Percentiles rank a stretch among this genome's conserved stretches.
Conservation (phyloP, 345 rosid genomes). For the Pseudoturritis turrita region DNA sequence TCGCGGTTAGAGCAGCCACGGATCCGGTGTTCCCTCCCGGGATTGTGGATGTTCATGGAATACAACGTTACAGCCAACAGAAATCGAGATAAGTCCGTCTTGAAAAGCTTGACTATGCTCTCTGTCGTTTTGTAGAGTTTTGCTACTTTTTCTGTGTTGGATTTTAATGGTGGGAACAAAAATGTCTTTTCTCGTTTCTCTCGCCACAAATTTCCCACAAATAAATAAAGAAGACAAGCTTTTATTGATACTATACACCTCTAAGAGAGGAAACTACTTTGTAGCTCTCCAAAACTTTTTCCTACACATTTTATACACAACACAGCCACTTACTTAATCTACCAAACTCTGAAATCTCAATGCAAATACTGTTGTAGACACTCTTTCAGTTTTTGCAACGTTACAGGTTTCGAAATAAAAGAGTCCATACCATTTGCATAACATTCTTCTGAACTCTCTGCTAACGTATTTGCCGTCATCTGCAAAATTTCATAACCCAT, state of each 20-base stretch:
- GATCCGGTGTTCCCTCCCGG: slow-evolving; percentile 74
- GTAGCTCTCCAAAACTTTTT: slow-evolving; percentile 54
- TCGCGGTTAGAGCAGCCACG: slow-evolving; percentile 45
- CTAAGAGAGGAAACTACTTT: slow-evolving; percentile 25
- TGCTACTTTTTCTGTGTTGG: neutral
- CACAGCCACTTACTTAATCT: slow-evolving; percentile 32
- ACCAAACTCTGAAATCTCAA: slow-evolving; percentile 34
- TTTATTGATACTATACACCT: slow-evolving; percentile 31
- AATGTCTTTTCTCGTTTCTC: slow-evolving; percentile 7
- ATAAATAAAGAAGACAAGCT: slow-evolving; percentile 18
- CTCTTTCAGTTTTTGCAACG: slow-evolving; percentile 69
- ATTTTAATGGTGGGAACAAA: slow-evolving; percentile 6
- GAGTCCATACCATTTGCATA: slow-evolving; percentile 82
- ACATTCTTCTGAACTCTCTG: slow-evolving; percentile 93
- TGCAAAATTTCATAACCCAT: slow-evolving; percentile 31
- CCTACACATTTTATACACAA: slow-evolving; percentile 46
- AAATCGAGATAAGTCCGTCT: slow-evolving; percentile 35
- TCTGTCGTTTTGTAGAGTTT: slow-evolving; percentile 16
- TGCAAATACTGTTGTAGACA: slow-evolving; percentile 62
- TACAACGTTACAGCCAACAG: slow-evolving; percentile 50
- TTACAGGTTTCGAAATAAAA: slow-evolving; percentile 85
- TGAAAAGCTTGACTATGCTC: neutral
- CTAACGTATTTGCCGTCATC: slow-evolving; percentile 94
- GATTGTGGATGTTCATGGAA: slow-evolving; percentile 55
- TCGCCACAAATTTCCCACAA: slow-evolving; percentile 14